These are phyloP conservation scores for Pseudonitzschia delicatissima DNA, from an alignment of 108 stramenopile genomes.

Conservation along the genomic window DNA sequence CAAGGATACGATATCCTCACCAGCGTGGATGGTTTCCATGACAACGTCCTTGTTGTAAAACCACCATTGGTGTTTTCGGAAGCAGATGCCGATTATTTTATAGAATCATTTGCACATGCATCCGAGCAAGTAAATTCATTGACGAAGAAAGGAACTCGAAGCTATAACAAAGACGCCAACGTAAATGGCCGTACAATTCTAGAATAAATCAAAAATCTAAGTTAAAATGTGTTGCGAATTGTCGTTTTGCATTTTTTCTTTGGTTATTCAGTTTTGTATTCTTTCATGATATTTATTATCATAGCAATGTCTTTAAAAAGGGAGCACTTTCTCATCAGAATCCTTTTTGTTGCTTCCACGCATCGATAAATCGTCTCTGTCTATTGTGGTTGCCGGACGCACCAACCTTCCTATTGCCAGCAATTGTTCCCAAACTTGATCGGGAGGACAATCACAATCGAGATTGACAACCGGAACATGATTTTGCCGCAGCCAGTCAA, in stretches of 20 bases:
- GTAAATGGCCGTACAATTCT: too few relatives aligned
- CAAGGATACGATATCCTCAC: conserved; percentile 74
- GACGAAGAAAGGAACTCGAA: conserved; percentile 1
- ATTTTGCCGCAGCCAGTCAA: conserved; percentile 73
- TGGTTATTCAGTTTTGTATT: too few relatives aligned
- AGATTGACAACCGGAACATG: conserved; percentile 81
- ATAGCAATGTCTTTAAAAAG: too few relatives aligned
- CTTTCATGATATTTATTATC: too few relatives aligned
- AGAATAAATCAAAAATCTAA: too few relatives aligned
- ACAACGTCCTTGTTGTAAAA: conserved; percentile 93
- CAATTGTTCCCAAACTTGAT: conserved; percentile 80
- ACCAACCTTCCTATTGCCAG: conserved; percentile 67
- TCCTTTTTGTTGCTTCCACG: neutral
- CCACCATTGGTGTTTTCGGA: conserved; percentile 91
- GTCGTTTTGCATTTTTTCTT: too few relatives aligned
- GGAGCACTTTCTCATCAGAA: neutral
- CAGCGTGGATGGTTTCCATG: conserved; percentile 83
- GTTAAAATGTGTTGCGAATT: too few relatives aligned
- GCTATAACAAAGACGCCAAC: conserved; percentile 9
- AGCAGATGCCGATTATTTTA: conserved; percentile 69
- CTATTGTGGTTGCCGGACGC: conserved; percentile 35
- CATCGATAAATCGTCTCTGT: neutral
- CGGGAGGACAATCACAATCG: conserved; percentile 73
- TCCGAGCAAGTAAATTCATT: conserved; percentile 19
- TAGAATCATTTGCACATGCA: conserved; percentile 56